Evolutionary conservation across 371 early-diverging fungal genomes (phyloP).

Genomic region (Apophysomyces variabilis): DNA sequence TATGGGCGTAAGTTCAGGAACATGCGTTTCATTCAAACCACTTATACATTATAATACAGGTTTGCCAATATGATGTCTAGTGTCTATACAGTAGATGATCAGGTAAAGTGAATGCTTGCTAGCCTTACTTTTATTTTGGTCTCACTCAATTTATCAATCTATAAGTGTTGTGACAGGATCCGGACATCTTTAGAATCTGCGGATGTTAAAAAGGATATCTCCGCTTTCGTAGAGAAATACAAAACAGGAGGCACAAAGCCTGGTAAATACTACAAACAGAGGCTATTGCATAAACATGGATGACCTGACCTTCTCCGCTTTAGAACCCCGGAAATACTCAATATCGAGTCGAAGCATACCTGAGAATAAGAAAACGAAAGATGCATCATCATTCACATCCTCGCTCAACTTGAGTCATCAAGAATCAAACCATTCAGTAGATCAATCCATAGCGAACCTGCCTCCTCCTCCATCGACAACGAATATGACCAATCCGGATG

Average conservation of each 20-base stretch:
- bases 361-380: not conserved
- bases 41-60: constrained; percentile 20
- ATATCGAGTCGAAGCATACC: no score
- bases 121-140: not conserved
- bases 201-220: constrained; percentile 42
- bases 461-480: constrained; percentile 20
- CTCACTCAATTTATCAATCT: not conserved
- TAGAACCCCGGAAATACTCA: constrained; percentile 9
- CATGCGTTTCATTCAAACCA: not conserved
- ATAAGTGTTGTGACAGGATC: constrained; percentile 47
- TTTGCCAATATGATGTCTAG: constrained; percentile 54
- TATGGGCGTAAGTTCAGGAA: constrained; percentile 43
- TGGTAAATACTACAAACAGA: constrained; percentile 22
- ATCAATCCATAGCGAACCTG: constrained; percentile 5
- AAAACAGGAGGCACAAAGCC: constrained; percentile 40
- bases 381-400: not conserved
- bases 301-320: not conserved
- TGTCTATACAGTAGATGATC: constrained; percentile 49
- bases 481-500: constrained; percentile 35
- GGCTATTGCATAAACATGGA: not conserved
- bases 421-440: constrained; percentile 12
- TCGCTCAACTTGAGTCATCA: not conserved
- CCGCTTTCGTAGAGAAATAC: constrained; percentile 34
- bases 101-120: constrained; percentile 26
- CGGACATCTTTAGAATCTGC: constrained; percentile 46